phyloP scores from a whole-genome alignment of 805 yeast species.

The Metschnikowia cubensis region DNA sequence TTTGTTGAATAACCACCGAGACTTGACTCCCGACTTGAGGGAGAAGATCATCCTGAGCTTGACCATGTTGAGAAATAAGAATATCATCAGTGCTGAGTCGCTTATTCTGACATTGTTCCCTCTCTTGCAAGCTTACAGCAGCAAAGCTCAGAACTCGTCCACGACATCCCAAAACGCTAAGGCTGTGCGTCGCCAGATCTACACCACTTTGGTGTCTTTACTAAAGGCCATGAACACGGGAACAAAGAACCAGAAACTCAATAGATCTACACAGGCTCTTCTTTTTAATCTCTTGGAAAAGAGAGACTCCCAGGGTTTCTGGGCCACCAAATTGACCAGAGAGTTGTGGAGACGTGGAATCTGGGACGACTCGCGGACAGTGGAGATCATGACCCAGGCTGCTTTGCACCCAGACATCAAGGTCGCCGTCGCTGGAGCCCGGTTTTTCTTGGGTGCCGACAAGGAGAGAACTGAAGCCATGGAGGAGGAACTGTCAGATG shows the following conservation, averaged over 20 bases:
- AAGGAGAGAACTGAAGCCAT: conserved; percentile 83
- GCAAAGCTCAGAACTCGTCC: conserved; percentile 30
- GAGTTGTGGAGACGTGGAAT: conserved; percentile 97
- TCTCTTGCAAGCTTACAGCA: conserved; percentile 60
- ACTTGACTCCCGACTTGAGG: conserved; percentile 76
- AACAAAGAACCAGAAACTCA: conserved; percentile 84
- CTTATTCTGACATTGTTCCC: conserved; percentile 89
- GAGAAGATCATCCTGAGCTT: conserved; percentile 89
- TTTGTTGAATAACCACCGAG: conserved; percentile 71
- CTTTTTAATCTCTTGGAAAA: conserved; percentile 83
- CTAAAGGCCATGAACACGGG: conserved; percentile 82
- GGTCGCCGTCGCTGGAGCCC: conserved; percentile 84
- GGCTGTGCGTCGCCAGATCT: conserved; percentile 76
- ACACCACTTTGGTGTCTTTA: conserved; percentile 70
- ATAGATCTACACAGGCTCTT: conserved; percentile 86
- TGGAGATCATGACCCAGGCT: conserved; percentile 97
- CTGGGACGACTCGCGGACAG: conserved; percentile 96
- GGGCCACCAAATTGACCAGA: conserved; percentile 94
- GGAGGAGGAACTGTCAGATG: conserved; percentile 68
- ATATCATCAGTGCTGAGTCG: conserved; percentile 70
- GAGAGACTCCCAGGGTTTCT: conserved; percentile 73
- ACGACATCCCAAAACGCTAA: conserved; percentile 65
- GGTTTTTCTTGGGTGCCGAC: conserved; percentile 92
- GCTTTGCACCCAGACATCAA: conserved; percentile 83
- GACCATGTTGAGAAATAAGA: conserved; percentile 86